These are phyloP conservation scores for Torrubiellomyces zombiae DNA, from an alignment of 2,329 filamentous ascomycete genomes.

Conservation along the genomic window DNA sequence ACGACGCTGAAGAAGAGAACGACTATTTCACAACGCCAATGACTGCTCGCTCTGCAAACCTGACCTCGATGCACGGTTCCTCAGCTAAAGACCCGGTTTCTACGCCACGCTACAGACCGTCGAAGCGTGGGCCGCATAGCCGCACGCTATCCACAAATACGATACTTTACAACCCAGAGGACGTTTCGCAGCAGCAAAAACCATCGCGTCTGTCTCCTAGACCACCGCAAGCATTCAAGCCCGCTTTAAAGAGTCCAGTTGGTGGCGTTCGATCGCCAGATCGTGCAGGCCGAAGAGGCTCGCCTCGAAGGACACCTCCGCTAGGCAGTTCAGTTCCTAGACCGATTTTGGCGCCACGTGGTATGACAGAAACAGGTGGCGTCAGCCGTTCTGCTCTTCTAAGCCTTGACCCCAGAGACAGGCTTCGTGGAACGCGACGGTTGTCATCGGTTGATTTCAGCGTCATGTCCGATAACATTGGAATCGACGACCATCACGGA, in stretches of 20 bases:
- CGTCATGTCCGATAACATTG: constrained; percentile 52
- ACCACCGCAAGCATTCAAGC: constrained; percentile 5
- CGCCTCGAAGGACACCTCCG: constrained; percentile 28
- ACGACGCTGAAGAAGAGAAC: constrained; percentile 17
- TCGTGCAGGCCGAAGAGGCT: constrained; percentile 21
- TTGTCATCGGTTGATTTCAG: constrained; percentile 55
- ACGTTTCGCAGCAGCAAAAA: constrained; percentile 18
- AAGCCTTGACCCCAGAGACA: constrained; percentile 28
- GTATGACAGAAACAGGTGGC: constrained; percentile 16
- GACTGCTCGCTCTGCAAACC: constrained; percentile 22
- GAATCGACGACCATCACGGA: constrained; percentile 42
- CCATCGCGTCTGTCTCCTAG: constrained; percentile 1
- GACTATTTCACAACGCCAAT: constrained; percentile 40
- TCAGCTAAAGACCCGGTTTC: constrained; percentile 12
- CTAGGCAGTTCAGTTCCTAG: constrained; percentile 34
- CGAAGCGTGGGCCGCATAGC: constrained; percentile 35
- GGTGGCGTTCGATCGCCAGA: constrained; percentile 24
- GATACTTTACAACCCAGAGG: constrained; percentile 63
- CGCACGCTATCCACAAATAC: constrained; percentile 70
- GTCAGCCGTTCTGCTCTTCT: constrained; percentile 30
- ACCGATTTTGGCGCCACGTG: constrained; percentile 32
- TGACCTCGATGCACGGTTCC: constrained; percentile 17
- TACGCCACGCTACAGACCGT: constrained; percentile 15
- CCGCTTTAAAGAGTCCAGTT: constrained; percentile 9
- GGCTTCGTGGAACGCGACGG: constrained; percentile 21